Percentiles rank a stretch among this genome's conserved stretches.
Conservation (phyloP, 768 basidiomycete species). For the Termitomyces heimii region DNA sequence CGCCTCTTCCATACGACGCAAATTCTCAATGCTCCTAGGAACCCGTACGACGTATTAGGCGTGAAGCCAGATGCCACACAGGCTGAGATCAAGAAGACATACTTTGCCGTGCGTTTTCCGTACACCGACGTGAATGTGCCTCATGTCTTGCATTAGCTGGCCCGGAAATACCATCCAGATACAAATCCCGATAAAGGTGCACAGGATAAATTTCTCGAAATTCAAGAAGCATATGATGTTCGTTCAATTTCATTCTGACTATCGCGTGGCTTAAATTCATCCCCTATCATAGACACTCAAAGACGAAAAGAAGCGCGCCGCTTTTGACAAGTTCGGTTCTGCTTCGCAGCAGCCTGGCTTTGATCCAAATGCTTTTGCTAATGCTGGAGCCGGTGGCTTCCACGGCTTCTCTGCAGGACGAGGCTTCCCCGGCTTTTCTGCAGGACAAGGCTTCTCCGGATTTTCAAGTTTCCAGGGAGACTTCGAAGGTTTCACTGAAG, state of each 20-base stretch:
- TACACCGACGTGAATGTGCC: background rate
- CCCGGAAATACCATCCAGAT: constrained; percentile 97
- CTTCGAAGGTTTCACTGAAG: constrained; percentile 57
- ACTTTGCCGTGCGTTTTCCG: constrained; percentile 73
- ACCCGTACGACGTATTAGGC: constrained; percentile 91
- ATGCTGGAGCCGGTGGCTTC: constrained; percentile 40
- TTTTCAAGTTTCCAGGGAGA: constrained; percentile 70
- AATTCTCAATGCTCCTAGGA: constrained; percentile 51
- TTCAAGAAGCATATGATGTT: constrained; percentile 96
- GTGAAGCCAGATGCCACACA: constrained; percentile 76
- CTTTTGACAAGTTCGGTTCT: constrained; percentile 89
- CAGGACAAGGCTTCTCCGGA: constrained; percentile 51
- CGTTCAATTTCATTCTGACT: constrained; percentile 10
- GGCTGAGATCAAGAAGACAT: constrained; percentile 94
- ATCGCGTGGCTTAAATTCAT: background rate
- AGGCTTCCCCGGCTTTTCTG: constrained; percentile 35
- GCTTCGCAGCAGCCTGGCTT: constrained; percentile 93
- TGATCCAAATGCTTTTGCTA: constrained; percentile 78
- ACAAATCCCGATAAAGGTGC: constrained; percentile 91
- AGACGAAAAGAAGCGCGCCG: constrained; percentile 88
- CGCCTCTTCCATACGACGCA: constrained; percentile 72
- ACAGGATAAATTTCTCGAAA: constrained; percentile 91
- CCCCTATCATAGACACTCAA: constrained; percentile 65
- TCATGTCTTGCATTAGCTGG: constrained; percentile 55
- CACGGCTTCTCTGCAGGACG: constrained; percentile 20